Evolutionary conservation across 2,329 filamentous ascomycete species (phyloP).

Genomic region (Penicillium psychrosexuale): DNA sequence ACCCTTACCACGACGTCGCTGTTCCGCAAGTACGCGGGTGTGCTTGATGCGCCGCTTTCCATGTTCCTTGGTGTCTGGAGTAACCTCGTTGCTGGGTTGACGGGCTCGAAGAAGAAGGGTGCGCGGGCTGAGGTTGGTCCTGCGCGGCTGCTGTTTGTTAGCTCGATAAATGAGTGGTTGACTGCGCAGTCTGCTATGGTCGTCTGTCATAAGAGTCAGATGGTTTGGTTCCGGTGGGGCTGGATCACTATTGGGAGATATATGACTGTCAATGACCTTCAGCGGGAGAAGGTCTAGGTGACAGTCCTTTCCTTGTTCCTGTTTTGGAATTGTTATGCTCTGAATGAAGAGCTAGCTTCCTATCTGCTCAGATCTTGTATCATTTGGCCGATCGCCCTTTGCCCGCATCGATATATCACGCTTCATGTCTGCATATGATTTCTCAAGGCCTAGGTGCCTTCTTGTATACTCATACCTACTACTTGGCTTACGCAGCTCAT

Average conservation of each 20-base stretch:
- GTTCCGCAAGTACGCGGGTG: constrained; percentile 73
- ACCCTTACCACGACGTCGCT: constrained; percentile 72
- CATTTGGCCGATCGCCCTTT: neutral
- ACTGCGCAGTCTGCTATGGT: constrained; percentile 84
- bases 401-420: too few relatives aligned
- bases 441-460: neutral
- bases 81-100: constrained; percentile 21
- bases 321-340: neutral
- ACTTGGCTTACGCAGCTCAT: neutral
- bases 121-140: constrained; percentile 31
- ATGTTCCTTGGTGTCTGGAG: constrained; percentile 55
- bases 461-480: constrained; percentile 1
- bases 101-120: constrained; percentile 3
- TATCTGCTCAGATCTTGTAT: neutral
- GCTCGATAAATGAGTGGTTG: constrained; percentile 59
- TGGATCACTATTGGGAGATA: constrained; percentile 91
- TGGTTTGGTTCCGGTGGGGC: constrained; percentile 97
- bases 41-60: constrained; percentile 74
- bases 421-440: constrained; percentile 3
- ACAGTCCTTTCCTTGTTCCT: neutral
- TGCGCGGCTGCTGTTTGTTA: constrained; percentile 66
- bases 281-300: constrained; percentile 51
- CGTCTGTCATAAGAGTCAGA: constrained; percentile 85
- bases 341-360: neutral
- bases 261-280: constrained; percentile 91